Evolutionary conservation across 2,329 filamentous ascomycete species (phyloP).

Genomic region (Kalmusia sp.): DNA sequence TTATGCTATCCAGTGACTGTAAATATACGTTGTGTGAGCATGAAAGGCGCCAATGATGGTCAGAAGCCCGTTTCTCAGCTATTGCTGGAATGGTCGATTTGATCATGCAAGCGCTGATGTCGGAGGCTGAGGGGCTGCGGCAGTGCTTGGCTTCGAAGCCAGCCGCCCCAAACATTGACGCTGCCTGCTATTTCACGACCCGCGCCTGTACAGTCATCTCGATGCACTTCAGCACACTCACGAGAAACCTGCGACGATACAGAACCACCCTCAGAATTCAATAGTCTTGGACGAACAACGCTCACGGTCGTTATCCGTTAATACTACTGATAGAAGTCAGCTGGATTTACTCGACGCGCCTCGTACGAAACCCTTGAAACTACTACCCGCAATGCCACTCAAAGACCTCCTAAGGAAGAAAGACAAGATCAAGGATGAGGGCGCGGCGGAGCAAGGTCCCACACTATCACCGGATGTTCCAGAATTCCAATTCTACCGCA

Average conservation of each 20-base stretch:
- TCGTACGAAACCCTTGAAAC: slow-evolving; percentile 15
- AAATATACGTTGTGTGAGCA: background rate
- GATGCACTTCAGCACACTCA: slow-evolving; percentile 34
- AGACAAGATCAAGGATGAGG: slow-evolving; percentile 58
- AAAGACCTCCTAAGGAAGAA: slow-evolving; percentile 70
- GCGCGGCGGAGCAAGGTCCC: slow-evolving; percentile 26
- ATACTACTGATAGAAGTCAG: no score
- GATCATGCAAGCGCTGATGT: slow-evolving; percentile 7
- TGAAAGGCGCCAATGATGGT: background rate
- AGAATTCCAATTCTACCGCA: slow-evolving; percentile 83
- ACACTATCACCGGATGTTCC: slow-evolving; percentile 41
- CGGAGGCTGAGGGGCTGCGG: slow-evolving; percentile 37
- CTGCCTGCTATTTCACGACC: slow-evolving; percentile 15
- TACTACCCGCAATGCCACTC: slow-evolving; percentile 60
- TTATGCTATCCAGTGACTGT: no score
- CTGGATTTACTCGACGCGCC: slow-evolving; percentile 7
- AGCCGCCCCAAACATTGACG: slow-evolving; percentile 29
- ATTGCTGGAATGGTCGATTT: slow-evolving; percentile 2
- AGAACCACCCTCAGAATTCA: slow-evolving; percentile 37
- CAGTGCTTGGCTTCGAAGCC: slow-evolving; percentile 30
- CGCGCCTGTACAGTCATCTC: slow-evolving; percentile 16
- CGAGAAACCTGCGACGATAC: slow-evolving; percentile 38
- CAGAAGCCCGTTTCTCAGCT: background rate
- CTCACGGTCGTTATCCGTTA: no score
- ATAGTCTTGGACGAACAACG: slow-evolving; percentile 17